Base-by-base conservation (phyloP, 176 grass and related monocot species). In the Puccinellia tenuiflora region DNA sequence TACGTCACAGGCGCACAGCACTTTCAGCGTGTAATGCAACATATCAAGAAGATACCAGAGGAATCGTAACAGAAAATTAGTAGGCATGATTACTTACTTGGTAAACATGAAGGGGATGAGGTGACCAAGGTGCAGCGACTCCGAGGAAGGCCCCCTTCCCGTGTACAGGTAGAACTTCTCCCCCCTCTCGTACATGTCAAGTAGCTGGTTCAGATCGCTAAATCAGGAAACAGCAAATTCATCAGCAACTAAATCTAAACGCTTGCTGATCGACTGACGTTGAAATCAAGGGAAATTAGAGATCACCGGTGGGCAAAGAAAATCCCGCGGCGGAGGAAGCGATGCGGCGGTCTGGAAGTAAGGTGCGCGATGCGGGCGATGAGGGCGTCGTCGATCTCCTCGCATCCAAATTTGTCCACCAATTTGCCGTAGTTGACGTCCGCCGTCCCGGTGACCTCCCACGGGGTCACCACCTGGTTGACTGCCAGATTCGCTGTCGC, bases 71-170 rank as follows among this genome's bases (percentile, higher is more conserved):
- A n/a, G 14, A 0, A 48, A 15, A 60, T 30, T 12, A 5, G n/a
- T n/a, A n/a, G n/a, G n/a, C n/a, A n/a, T n/a, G n/a, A n/a, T 30
- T 62, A 62, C 26, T 87, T 84, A 97, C 95, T 94, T 94, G 33
- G 95, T 94, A 79, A 97, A 97, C 95, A 97, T 97, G 87, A 94
- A 97, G 47, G 95, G 95, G n/a, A 94, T 45, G 52, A 97, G 91
- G 70, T 94, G 94, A 1, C 94, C 92, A 56, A 97, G 71, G 90
- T 97, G 95, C 82, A 97, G 62, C 0, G 92, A 80, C 86, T 94
- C 92, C 7, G 92, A 97, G 18, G 95, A 97, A 20, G 95, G 95
- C 0, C 95, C 95, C 84, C 92, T 94, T 42, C 92, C 92, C 6
- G 92, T 97, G 84, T 94, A 97, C 12, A 97, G 84, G 84, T 94